Evolutionary conservation across 1,284 basidiomycete genomes (phyloP), one percentile per base, ranked within the genome.

Genomic region (Cutaneotrichosporon arboriforme): DNA sequence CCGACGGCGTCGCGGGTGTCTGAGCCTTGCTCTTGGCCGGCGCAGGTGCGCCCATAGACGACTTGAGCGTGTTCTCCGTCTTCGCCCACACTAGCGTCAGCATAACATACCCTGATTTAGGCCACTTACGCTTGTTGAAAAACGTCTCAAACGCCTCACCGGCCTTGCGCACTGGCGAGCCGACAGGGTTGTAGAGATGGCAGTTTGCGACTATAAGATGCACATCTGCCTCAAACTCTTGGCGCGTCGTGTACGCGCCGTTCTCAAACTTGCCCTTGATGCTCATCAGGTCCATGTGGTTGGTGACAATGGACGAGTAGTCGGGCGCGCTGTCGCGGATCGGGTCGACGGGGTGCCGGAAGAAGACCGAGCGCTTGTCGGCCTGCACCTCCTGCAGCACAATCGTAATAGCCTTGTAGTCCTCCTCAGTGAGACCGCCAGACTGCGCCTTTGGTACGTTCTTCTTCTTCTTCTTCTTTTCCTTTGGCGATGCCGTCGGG

Each of bases 221-320:
- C 70, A 98, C 88, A 72, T 99, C 94, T 17, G 81, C 79, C 64
- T 87, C 85, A 69, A 97, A 94, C 18, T 81, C 86, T 66, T 86
- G 84, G 20, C 92, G 84, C 64, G 88, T 83, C 57, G 83, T 81
- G 77, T 97, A 98, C 46, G 72, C 65, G 0, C 91, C 91, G 55
- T 81, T 83, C 64, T 90, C 85, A 21, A 98, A 77, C 74, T 96
- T 97, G 50, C 87, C 87, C 18, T 80, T 79, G 77, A 96, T 88
- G 0, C 91, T 93, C 46, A 84, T 85, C 13, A 98, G 78, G 70
- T 99, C 94, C 90, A 99, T 97, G 0, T 96, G 94, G 14, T 86
- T 80, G 70, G 88, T 88, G 75, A 99, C 88, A 54, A 94, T 77
- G 49, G 88, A 84, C 64, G 91, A 90, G 73, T 97, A 97, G 61